Evolutionary conservation across 371 early-diverging fungal genomes (phyloP).

Genomic region (Thermomucor indicae-seudaticae): DNA sequence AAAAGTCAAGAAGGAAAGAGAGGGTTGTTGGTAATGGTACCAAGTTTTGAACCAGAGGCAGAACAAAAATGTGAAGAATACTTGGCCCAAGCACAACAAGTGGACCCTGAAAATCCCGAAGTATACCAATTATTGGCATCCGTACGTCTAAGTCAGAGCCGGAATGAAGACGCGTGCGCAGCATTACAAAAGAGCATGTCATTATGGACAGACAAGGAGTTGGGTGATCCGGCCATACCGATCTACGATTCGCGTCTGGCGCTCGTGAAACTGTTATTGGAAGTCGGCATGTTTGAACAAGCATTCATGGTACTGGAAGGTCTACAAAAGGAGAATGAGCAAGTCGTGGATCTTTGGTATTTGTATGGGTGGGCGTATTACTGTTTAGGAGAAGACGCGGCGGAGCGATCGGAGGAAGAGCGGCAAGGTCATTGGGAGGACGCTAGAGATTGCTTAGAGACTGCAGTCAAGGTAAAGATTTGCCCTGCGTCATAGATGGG

Average conservation of each 20-base stretch:
- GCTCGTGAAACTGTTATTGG: slow-evolving; percentile 77
- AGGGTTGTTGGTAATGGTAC: neutral
- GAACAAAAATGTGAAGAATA: slow-evolving; percentile 79
- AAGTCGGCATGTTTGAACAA: slow-evolving; percentile 70
- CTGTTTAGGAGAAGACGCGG: slow-evolving; percentile 72
- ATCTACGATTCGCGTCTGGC: slow-evolving; percentile 79
- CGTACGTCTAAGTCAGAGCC: slow-evolving; percentile 83
- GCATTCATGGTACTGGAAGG: slow-evolving; percentile 80
- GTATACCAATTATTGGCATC: slow-evolving; percentile 89
- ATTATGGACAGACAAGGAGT: slow-evolving; percentile 71
- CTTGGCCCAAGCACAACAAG: slow-evolving; percentile 60
- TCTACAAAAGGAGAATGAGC: slow-evolving; percentile 86
- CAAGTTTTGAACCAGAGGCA: slow-evolving; percentile 86
- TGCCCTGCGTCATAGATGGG: neutral
- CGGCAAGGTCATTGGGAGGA: slow-evolving; percentile 58
- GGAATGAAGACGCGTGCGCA: slow-evolving; percentile 76
- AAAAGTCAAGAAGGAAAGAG: neutral
- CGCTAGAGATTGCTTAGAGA: slow-evolving; percentile 75
- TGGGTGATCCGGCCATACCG: slow-evolving; percentile 61
- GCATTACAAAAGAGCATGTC: slow-evolving; percentile 64
- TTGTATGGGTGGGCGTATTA: slow-evolving; percentile 91
- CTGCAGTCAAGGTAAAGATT: slow-evolving; percentile 59
- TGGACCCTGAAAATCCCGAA: slow-evolving; percentile 77
- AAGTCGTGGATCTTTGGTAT: slow-evolving; percentile 90
- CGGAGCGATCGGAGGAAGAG: slow-evolving; percentile 44